Conservation (phyloP, 345 rosid genomes). For the Hibiscus tridactylites region DNA sequence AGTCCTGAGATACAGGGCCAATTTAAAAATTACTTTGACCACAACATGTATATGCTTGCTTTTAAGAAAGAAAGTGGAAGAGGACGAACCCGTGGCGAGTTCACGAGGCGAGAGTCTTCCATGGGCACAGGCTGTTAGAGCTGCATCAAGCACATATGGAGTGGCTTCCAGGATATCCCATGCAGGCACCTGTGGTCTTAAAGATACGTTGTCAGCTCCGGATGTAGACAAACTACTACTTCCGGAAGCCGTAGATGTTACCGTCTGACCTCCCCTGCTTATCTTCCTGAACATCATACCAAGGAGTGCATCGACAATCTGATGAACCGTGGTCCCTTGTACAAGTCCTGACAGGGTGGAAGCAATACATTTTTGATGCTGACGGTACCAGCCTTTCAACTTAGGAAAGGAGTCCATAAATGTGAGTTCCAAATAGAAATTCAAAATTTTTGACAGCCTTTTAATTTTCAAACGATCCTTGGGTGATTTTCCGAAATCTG, state of each 20-base stretch:
- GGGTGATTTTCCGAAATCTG: constrained; percentile 53
- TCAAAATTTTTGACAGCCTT: constrained; percentile 44
- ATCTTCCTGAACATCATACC: constrained; percentile 76
- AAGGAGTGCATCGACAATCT: constrained; percentile 76
- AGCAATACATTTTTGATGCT: constrained; percentile 79
- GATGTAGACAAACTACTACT: constrained; percentile 68
- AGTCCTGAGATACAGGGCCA: constrained; percentile 45
- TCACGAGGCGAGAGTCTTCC: constrained; percentile 92
- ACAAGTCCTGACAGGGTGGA: constrained; percentile 72
- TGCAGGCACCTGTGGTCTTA: constrained; percentile 70
- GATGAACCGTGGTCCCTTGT: constrained; percentile 73
- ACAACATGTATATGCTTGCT: no score
- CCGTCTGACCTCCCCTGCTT: constrained; percentile 43
- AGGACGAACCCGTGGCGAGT: constrained; percentile 74
- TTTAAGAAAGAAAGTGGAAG: no score
- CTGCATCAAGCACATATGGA: constrained; percentile 83
- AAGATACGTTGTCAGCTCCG: constrained; percentile 46
- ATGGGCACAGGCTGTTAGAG: constrained; percentile 86
- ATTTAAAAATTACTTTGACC: background rate
- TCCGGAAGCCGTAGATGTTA: constrained; percentile 56
- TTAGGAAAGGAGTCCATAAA: constrained; percentile 84
- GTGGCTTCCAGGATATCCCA: constrained; percentile 94
- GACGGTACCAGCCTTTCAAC: constrained; percentile 70
- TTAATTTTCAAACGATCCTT: constrained; percentile 40
- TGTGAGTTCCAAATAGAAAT: constrained; percentile 41